Evolutionary conservation across 2,329 filamentous ascomycete species (phyloP), one percentile per base, ranked within the genome.

Genomic region (Mycosphaerella sp.): DNA sequence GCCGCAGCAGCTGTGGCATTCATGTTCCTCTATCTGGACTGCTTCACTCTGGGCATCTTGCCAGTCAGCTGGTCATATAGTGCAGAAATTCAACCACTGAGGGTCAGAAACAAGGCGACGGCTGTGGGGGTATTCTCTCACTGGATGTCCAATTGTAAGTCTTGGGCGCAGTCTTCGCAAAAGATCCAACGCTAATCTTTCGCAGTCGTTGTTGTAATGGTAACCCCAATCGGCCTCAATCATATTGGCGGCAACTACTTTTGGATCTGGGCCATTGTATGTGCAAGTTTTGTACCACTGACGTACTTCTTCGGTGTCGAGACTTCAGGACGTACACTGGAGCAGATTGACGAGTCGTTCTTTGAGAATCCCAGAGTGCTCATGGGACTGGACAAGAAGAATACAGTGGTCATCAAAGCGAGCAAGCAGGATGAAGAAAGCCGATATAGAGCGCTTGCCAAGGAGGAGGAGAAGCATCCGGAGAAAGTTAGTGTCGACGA

Each of bases 201-300:
- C 14, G 6, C 17, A 39, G 36, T 18, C 8, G 12, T 44, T 1
- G n/a, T 35, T 5, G 10, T n/a, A 17, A 32, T 34, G 35, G 39
- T 49, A 6, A 59, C 57, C 13, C 61, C 59, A 2, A 59, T 62
- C 16, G 64, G 62, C 21, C 53, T 65, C 34, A 50, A 59, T 36
- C 52, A 47, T 30, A 69, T 66, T 16, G 54, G 56, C 2, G 80
- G 76, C 70, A 73, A 72, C 50, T 80, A 75, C 44, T 81, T 75
- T 68, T 71, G 79, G 44, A 72, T 80, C 58, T 82, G 78, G 65
- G 75, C 75, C 2, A 71, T 73, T 14, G 71, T 78, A 58, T 79
- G 78, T 63, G 75, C 73, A 14, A 59, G 58, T 1, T 78, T 77
- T 52, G 63, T 78, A 0, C 75, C 74, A 0, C 67, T 72, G 8